Base-by-base conservation (phyloP, 148 eudicot species). In the Euryodendron excelsum region DNA sequence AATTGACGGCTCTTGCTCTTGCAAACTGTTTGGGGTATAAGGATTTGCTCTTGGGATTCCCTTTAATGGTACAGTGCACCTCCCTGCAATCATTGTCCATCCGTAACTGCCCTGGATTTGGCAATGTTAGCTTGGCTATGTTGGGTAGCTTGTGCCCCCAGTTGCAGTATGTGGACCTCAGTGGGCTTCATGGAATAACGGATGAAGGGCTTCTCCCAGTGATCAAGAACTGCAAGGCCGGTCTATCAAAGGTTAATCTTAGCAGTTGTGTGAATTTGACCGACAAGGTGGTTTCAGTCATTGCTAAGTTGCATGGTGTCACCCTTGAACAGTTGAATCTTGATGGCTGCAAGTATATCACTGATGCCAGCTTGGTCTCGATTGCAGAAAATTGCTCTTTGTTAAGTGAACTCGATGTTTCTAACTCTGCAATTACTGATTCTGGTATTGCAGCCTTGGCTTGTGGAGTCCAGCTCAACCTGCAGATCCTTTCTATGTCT, bases 21-120 rank as follows among this genome's bases (percentile, higher is more conserved):
- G 69, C 86, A 14, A 88, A 73, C 80, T 96, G 97, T 80, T 78
- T 89, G 44, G 98, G 98, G 4, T 78, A 90, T 56, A 83, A 87
- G 73, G 97, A 96, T 50, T 76, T 86, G 60, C 62, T 70, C 61
- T 77, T 86, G 50, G 84, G 87, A n/a, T 76, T 86, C 1, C 85
- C 89, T 41, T 44, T 81, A 70, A 84, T 86, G 7, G 68, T 78
- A 76, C 37, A 33, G 33, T 86, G 86, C 72, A 53, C 79, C 21
- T 86, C 97, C 17, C 80, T 93, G 50, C 79, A 77, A 68, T 88
- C 94, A 25, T 48, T 96, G 21, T 82, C 97, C 3, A 69, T 96
- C 66, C 82, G 84, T 7, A 89, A 90, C 83, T 96, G 97, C 83
- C 93, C 93, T 63, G 88, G 93, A 64, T 86, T 91, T 28, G 93